Base-by-base conservation (phyloP, 768 basidiomycete species). In the Paxillus involutus region DNA sequence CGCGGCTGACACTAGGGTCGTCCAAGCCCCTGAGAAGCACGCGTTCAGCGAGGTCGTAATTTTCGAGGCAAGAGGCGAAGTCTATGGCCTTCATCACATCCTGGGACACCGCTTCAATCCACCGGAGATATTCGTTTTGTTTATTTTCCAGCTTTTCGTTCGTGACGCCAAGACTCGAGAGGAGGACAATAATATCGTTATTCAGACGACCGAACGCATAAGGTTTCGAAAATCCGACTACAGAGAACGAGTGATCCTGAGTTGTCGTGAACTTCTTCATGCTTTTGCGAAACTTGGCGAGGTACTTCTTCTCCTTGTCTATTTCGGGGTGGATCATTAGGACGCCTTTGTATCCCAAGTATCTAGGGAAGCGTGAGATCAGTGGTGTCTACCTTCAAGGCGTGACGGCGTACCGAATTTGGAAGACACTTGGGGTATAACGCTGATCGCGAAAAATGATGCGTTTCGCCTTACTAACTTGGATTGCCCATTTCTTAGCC, bases 271-370 rank as follows among this genome's bases (percentile, higher is more conserved):
- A 87, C 60, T 88, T 88, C 63, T 82, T 85, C 82, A 86, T 86
- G 65, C 85, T 86, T 53, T 80, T 77, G 17, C 85, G 77, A 58
- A 88, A 87, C 55, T 84, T 74, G 12, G 78, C 80, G 1, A 80
- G 69, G 46, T 77, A 73, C 45, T 71, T 63, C 49, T 75, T 76
- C 44, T 78, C 71, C 24, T 59, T 65, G 57, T 83, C 81, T 24
- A 88, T 70, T n/a, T 77, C 70, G 0, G 83, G 84, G 59, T 87
- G 83, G 3, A 86, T 69, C 83, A 85, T 84, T 19, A 86, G 64
- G 6, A 88, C 86, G 6, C 86, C 86, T 69, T 88, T 88, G 62
- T 88, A 86, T 9, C 85, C 86, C n/a, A 77, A 67, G 61, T 87
- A 88, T 49, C 85, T 86, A 24, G 11, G 47, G 19, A 36, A 41